Percentiles rank a stretch among this genome's conserved stretches.
Evolutionary conservation across 441 rosid genomes (phyloP).

Genomic region (Gossypium gossypioides): DNA sequence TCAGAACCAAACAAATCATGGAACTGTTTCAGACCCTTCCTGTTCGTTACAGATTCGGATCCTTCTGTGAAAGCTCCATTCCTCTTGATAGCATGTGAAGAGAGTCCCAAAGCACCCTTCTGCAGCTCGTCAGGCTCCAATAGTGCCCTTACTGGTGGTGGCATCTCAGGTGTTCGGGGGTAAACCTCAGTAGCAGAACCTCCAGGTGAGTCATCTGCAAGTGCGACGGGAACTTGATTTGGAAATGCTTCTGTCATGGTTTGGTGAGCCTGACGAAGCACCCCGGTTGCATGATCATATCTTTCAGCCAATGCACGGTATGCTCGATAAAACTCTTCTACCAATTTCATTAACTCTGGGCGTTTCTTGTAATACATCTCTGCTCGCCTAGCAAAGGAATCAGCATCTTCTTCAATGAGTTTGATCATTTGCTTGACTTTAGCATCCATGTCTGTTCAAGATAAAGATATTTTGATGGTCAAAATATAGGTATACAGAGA

Average conservation of each 20-base stretch:
- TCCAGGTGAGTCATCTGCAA: conserved; percentile 60
- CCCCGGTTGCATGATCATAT: conserved; percentile 91
- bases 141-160: conserved; percentile 31
- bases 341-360: conserved; percentile 92
- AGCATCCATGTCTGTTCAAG: conserved; percentile 75
- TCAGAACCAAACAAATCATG: conserved; percentile 38
- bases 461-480: conserved; percentile 9
- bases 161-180: conserved; percentile 61
- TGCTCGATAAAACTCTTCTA: conserved; percentile 91
- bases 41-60: conserved; percentile 31
- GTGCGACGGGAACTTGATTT: conserved; percentile 55
- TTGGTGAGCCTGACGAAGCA: conserved; percentile 73
- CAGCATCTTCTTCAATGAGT: conserved; percentile 96
- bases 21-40: conserved; percentile 48
- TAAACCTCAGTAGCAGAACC: conserved; percentile 38
- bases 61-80: conserved; percentile 57
- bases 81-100: conserved; percentile 37
- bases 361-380: conserved; percentile 95
- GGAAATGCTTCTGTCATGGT: conserved; percentile 90
- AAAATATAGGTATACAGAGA: background rate
- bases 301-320: conserved; percentile 96
- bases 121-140: conserved; percentile 47
- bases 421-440: conserved; percentile 93
- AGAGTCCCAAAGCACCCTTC: conserved; percentile 46
- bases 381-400: conserved; percentile 94